Percentiles rank a stretch among this genome's conserved stretches.
phyloP scores from a whole-genome alignment of 2,329 filamentous ascomycete genomes.

The Paecilomyces formosus region DNA sequence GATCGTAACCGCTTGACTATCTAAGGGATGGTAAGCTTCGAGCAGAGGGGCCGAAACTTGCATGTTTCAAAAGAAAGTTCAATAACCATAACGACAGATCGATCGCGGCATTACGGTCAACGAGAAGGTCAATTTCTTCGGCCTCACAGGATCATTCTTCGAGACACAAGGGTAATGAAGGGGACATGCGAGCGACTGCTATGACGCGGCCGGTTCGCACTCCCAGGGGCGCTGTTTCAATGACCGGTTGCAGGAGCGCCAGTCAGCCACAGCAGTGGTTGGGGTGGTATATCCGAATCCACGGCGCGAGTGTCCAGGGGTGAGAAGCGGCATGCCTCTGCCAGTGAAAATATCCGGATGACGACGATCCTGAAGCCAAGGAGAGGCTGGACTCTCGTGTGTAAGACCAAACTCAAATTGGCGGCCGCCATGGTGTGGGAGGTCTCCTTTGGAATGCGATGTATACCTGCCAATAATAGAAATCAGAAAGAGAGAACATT shows the following conservation, averaged over 20 bases:
- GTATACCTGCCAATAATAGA: not conserved
- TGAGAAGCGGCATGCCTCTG: not conserved
- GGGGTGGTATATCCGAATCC: not conserved
- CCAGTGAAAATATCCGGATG: not conserved
- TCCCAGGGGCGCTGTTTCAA: not conserved
- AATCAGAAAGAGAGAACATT: not conserved
- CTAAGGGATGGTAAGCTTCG: not conserved
- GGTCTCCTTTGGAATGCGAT: not conserved
- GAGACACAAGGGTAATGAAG: not conserved
- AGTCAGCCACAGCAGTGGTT: not conserved
- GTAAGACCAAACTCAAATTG: not conserved
- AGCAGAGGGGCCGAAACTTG: not conserved
- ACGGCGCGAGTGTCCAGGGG: not conserved
- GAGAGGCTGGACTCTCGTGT: not conserved
- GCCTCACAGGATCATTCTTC: not conserved
- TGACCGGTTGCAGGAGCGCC: not conserved
- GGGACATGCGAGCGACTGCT: not conserved
- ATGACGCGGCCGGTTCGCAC: not conserved
- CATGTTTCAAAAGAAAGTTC: not conserved
- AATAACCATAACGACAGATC: not conserved
- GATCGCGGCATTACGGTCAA: not conserved
- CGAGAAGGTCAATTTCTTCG: not conserved
- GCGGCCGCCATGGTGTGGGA: not conserved
- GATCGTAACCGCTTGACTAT: not conserved
- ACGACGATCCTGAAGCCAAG: not conserved